These are phyloP conservation scores for Gymnopus androsaceus DNA, from an alignment of 1,284 basidiomycete genomes.

Conservation along the genomic window DNA sequence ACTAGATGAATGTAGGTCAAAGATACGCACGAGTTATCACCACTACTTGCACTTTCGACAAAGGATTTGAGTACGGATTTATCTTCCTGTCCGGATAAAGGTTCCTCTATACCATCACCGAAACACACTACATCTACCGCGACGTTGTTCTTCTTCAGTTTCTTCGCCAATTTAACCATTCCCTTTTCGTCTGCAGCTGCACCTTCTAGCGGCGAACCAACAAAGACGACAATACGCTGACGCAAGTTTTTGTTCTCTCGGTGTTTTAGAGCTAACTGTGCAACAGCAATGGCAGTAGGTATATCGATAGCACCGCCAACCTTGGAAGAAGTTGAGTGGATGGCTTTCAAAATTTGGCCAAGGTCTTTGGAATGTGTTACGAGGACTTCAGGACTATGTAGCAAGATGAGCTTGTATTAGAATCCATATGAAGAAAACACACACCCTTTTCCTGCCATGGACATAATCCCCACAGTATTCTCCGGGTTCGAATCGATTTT, in stretches of 20 bases:
- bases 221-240: constrained; percentile 92
- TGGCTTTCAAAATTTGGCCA: constrained; percentile 84
- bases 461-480: constrained; percentile 97
- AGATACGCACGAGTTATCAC: constrained; percentile 78
- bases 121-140: constrained; percentile 91
- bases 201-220: constrained; percentile 84
- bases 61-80: constrained; percentile 71
- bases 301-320: constrained; percentile 85
- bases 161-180: constrained; percentile 90
- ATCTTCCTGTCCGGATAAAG: constrained; percentile 48
- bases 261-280: constrained; percentile 96
- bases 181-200: constrained; percentile 69
- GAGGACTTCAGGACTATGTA: constrained; percentile 84
- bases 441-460: constrained; percentile 93
- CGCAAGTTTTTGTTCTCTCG: constrained; percentile 98
- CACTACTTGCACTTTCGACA: constrained; percentile 75
- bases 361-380: constrained; percentile 95
- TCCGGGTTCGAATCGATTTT: constrained; percentile 97
- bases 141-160: constrained; percentile 99
- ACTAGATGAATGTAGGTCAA: not conserved
- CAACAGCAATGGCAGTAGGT: constrained; percentile 88
- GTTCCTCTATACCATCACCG: constrained; percentile 69
- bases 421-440: constrained; percentile 23
- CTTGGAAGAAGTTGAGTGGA: constrained; percentile 69
- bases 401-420: not conserved